Percentiles rank a stretch among this genome's conserved stretches.
These are phyloP conservation scores for Psilocybe subaeruginosa DNA, from an alignment of 768 basidiomycete species.

Conservation along the genomic window DNA sequence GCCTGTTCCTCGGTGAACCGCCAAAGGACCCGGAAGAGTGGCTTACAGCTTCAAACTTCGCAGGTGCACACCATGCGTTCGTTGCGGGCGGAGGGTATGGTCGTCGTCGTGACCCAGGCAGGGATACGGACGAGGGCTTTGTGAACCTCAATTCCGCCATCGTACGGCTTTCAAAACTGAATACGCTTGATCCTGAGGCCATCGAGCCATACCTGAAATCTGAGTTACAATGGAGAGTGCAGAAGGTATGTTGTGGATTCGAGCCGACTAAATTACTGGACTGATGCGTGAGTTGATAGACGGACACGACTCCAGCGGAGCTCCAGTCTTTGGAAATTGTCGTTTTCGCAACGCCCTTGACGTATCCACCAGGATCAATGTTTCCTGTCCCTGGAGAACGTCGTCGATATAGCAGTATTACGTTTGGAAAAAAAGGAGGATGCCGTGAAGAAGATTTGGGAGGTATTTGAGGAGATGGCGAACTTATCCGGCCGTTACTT, in stretches of 20 bases:
- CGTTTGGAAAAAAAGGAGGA: slow-evolving; percentile 17
- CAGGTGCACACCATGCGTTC: slow-evolving; percentile 46
- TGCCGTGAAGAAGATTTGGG: background rate
- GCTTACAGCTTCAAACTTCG: slow-evolving; percentile 35
- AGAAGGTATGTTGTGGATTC: slow-evolving; percentile 32
- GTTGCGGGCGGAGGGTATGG: slow-evolving; percentile 37
- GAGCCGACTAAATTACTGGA: background rate
- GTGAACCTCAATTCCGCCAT: slow-evolving; percentile 44
- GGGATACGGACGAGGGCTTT: slow-evolving; percentile 37
- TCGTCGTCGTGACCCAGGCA: slow-evolving; percentile 28
- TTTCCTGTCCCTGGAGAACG: slow-evolving; percentile 28
- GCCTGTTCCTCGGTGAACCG: slow-evolving; percentile 49
- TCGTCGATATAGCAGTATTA: slow-evolving; percentile 23
- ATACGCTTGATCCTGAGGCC: slow-evolving; percentile 37
- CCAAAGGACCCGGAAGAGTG: slow-evolving; percentile 41
- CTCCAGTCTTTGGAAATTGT: slow-evolving; percentile 31
- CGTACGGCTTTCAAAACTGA: slow-evolving; percentile 26
- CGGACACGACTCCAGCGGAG: slow-evolving; percentile 20
- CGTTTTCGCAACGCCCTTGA: slow-evolving; percentile 28
- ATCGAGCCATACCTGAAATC: slow-evolving; percentile 42
- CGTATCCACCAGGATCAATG: slow-evolving; percentile 25
- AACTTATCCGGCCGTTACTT: too few relatives aligned
- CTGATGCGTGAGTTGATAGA: slow-evolving; percentile 12
- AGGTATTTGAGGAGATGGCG: background rate
- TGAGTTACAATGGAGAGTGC: slow-evolving; percentile 43